These are phyloP conservation scores for Botrytis elliptica DNA, from an alignment of 2,329 filamentous ascomycete species.

Conservation along the genomic window DNA sequence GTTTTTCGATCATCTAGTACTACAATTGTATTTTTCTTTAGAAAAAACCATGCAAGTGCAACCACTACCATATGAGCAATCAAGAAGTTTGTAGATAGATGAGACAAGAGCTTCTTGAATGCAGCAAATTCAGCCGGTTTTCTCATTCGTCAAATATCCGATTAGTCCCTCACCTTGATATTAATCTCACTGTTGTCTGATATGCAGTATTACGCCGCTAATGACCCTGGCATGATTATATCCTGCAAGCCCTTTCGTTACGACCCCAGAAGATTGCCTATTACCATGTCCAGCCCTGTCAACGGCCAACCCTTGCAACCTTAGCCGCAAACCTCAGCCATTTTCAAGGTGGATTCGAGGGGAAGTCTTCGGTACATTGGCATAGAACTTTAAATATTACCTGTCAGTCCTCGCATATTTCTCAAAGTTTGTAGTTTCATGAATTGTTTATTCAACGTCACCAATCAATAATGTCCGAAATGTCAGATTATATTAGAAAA, in stretches of 20 bases:
- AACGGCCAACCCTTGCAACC: not conserved
- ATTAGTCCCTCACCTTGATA: not conserved
- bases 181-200: slow-evolving; percentile 1
- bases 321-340: not conserved
- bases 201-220: not conserved
- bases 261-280: not conserved
- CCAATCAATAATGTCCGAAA: not conserved
- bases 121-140: not conserved
- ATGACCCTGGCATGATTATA: not conserved
- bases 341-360: not conserved
- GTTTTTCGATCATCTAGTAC: not conserved
- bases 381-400: not conserved
- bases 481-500: slow-evolving; percentile 19
- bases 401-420: not conserved
- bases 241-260: not conserved
- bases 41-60: not conserved
- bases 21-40: not conserved
- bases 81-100: not conserved
- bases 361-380: not conserved
- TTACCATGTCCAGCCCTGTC: not conserved
- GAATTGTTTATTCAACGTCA: not conserved
- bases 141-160: not conserved
- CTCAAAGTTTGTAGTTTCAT: not conserved
- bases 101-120: not conserved
- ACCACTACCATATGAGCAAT: not conserved